A percentile compares a stretch with the other conserved stretches of the same genome.
Evolutionary conservation across 2,329 filamentous ascomycete species (phyloP).

Genomic region (Aspergillus sclerotialis): DNA sequence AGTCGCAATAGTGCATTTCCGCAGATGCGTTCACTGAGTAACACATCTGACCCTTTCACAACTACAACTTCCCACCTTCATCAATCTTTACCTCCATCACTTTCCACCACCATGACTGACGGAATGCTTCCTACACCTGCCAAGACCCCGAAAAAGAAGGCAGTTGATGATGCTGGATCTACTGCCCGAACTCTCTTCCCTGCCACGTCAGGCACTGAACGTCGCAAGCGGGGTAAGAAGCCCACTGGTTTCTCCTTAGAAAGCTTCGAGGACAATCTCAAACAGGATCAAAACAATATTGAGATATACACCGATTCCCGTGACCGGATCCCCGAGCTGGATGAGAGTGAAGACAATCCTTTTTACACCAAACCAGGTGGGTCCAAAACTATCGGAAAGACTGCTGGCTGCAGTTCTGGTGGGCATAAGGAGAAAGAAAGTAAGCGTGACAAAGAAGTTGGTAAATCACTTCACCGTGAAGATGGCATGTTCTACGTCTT

Average conservation of each 20-base stretch:
- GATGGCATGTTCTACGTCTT: constrained; percentile 57
- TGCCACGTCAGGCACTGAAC: constrained; percentile 40
- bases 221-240: constrained; percentile 40
- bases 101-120: constrained; percentile 23
- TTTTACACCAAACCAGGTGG: constrained; percentile 42
- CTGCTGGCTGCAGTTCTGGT: constrained; percentile 24
- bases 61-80: constrained; percentile 14
- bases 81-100: constrained; percentile 15
- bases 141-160: constrained; percentile 55
- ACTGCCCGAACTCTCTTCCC: constrained; percentile 51
- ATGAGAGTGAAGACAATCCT: constrained; percentile 48
- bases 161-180: constrained; percentile 36
- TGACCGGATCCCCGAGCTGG: constrained; percentile 51
- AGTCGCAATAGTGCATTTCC: constrained; percentile 7
- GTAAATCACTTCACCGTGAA: constrained; percentile 45
- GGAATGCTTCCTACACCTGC: constrained; percentile 54
- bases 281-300: constrained; percentile 35
- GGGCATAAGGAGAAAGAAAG: constrained; percentile 28
- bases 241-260: constrained; percentile 40
- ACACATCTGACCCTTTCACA: constrained; percentile 16
- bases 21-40: constrained; percentile 13
- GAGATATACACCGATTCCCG: constrained; percentile 58
- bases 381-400: constrained; percentile 14
- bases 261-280: constrained; percentile 31
- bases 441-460: constrained; percentile 36